Evolutionary conservation across 371 early-diverging fungal genomes (phyloP), one percentile per base, ranked within the genome.

Genomic region (Rhizomucor miehei): DNA sequence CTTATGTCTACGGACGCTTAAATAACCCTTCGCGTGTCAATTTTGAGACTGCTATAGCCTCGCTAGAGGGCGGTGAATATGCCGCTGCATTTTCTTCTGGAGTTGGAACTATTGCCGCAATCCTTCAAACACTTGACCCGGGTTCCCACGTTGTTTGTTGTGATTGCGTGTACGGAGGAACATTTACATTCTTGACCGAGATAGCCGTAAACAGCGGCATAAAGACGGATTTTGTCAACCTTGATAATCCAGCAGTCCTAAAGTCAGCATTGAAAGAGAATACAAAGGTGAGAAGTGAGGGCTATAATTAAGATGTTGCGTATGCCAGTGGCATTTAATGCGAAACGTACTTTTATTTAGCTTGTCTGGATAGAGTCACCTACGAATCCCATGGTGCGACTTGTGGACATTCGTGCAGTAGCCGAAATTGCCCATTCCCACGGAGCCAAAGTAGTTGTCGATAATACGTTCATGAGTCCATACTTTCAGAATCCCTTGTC

Each of bases 1-100:
- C 89, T 40, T 93, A 71, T 67, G 92, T 91, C 59, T 95, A 95
- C 77, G 90, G 92, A 29, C 89, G 95, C 60, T 76, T 82, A 10
- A 89, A 85, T 55, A 95, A 95, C 70, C 95, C 95, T 21, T 92
- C 88, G 52, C 84, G 95, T 44, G 56, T 66, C 4, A 73, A 71
- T 45, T 89, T 95, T 63, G 95, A 95, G 66, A 67, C 73, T 3
- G 91, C 91, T 14, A 78, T 95, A 1, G 94, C 94, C 0, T 81
- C 91, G 17, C 71, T 95, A 40, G 93, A 94, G 73, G 68, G 81
- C 13, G 52, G 44, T 51, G 62, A 57, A 2, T 39, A 64, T 49
- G 75, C 73, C 4, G 63, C 67, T 16, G 74, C 77, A 2, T 80
- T 76, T 51, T 49, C 66, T 5, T 68, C 69, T 16, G 80, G 80